Percentiles rank a stretch among this genome's conserved stretches.
Evolutionary conservation across 129 eudicot genomes (phyloP).

Genomic region (Calendula officinalis): DNA sequence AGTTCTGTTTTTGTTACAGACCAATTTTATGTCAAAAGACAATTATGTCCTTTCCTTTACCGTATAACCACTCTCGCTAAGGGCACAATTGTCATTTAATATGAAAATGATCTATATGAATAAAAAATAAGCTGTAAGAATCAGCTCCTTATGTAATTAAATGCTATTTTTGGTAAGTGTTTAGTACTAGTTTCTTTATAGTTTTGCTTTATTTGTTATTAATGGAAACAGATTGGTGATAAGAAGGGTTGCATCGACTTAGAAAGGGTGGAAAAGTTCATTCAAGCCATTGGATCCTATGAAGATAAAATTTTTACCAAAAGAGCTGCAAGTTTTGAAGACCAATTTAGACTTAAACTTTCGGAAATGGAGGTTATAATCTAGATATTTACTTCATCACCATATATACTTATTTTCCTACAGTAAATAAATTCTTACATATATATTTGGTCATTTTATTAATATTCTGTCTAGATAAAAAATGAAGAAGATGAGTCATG

Average conservation of each 20-base stretch:
- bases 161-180: not conserved
- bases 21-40: not conserved
- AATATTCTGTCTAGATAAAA: not conserved
- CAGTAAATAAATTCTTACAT: too few species aligned
- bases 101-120: too few species aligned
- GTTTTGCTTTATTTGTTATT: not conserved
- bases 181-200: not conserved
- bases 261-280: slow-evolving; percentile 50
- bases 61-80: too few species aligned
- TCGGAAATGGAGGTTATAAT: not conserved
- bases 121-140: too few species aligned
- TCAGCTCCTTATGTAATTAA: not conserved
- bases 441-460: not conserved
- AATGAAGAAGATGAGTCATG: not conserved
- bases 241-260: slow-evolving; percentile 33
- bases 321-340: slow-evolving; percentile 29
- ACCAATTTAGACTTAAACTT: slow-evolving; percentile 22
- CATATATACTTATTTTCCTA: not conserved
- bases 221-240: slow-evolving; percentile 31
- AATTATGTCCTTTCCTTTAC: not conserved
- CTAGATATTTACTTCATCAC: not conserved
- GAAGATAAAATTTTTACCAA: slow-evolving; percentile 49
- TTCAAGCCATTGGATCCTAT: slow-evolving; percentile 34
- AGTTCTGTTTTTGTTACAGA: too few species aligned
- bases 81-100: too few species aligned